Percentiles rank a stretch among this genome's conserved stretches.
phyloP scores from a whole-genome alignment of 2,329 filamentous ascomycete genomes.

The Aspergillus sergii region DNA sequence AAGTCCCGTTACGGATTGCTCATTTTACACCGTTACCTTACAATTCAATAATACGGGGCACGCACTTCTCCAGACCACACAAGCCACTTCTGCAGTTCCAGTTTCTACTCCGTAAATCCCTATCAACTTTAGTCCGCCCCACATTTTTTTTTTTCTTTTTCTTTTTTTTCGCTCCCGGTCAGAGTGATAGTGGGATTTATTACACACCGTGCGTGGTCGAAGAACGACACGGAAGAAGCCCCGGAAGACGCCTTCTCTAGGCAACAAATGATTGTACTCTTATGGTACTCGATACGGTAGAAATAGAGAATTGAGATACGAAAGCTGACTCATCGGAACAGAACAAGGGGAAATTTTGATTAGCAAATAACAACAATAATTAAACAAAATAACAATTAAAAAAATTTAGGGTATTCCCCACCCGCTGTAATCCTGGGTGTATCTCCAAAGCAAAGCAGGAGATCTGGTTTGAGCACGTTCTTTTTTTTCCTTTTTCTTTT shows the following conservation, averaged over 20 bases:
- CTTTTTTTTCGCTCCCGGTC: constrained; percentile 13
- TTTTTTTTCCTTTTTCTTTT: constrained; percentile 25
- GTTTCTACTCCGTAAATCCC: constrained; percentile 23
- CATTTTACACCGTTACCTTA: constrained; percentile 12
- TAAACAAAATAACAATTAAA: constrained; percentile 7
- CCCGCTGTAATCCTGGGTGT: constrained; percentile 19
- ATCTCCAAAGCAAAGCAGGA: constrained; percentile 26
- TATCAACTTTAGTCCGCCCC: constrained; percentile 22
- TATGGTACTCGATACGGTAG: not conserved
- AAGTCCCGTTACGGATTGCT: constrained; percentile 14
- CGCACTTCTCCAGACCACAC: constrained; percentile 28
- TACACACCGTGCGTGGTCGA: constrained; percentile 16
- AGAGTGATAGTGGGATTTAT: constrained; percentile 13
- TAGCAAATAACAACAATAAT: not conserved
- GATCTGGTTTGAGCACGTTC: constrained; percentile 30
- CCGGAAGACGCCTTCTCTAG: constrained; percentile 9
- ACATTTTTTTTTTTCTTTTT: constrained; percentile 17
- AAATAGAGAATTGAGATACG: not conserved
- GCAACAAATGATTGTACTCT: constrained; percentile 7
- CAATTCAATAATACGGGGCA: constrained; percentile 19
- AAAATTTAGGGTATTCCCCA: constrained; percentile 16
- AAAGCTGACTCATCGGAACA: not conserved
- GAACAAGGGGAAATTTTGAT: not conserved
- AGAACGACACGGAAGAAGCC: constrained; percentile 19
- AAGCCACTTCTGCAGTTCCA: constrained; percentile 26